Evolutionary conservation across 1,284 basidiomycete genomes (phyloP).

Genomic region (Sanghuangporus weigelae): DNA sequence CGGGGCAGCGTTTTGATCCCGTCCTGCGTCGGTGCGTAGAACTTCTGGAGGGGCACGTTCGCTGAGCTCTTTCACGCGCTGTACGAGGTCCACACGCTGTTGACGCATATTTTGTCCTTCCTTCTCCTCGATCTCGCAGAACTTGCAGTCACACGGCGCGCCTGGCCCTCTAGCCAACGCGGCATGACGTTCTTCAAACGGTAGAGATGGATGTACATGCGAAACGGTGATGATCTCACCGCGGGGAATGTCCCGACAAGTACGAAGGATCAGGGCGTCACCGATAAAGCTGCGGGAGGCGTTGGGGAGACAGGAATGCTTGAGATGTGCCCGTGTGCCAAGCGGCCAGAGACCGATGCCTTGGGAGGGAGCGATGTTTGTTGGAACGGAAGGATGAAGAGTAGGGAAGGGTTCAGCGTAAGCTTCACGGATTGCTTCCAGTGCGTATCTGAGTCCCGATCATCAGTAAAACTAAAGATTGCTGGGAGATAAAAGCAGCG

Average conservation of each 20-base stretch:
- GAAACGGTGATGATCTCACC: constrained; percentile 7
- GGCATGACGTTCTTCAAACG: constrained; percentile 12
- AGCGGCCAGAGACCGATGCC: constrained; percentile 13
- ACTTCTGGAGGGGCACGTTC: constrained; percentile 10
- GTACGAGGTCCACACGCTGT: constrained; percentile 12
- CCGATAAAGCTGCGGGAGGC: constrained; percentile 11
- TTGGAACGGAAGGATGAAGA: constrained; percentile 5
- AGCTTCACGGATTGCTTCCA: constrained; percentile 12
- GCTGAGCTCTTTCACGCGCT: constrained; percentile 12
- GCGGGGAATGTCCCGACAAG: constrained; percentile 8
- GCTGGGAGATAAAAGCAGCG: not conserved
- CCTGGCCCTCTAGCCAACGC: constrained; percentile 4
- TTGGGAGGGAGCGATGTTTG: not conserved
- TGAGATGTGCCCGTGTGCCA: constrained; percentile 3
- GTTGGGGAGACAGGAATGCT: constrained; percentile 15
- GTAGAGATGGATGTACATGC: constrained; percentile 7
- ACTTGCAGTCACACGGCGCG: constrained; percentile 4
- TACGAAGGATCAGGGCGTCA: constrained; percentile 14
- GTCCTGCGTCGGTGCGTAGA: constrained; percentile 12
- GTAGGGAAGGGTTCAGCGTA: constrained; percentile 10
- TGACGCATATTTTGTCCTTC: constrained; percentile 8
- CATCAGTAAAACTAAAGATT: not conserved
- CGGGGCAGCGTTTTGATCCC: constrained; percentile 5
- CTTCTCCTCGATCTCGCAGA: constrained; percentile 15
- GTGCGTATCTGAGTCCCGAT: not conserved